phyloP scores from a whole-genome alignment of 139 green algal genomes.

The Picocystis salinarum region DNA sequence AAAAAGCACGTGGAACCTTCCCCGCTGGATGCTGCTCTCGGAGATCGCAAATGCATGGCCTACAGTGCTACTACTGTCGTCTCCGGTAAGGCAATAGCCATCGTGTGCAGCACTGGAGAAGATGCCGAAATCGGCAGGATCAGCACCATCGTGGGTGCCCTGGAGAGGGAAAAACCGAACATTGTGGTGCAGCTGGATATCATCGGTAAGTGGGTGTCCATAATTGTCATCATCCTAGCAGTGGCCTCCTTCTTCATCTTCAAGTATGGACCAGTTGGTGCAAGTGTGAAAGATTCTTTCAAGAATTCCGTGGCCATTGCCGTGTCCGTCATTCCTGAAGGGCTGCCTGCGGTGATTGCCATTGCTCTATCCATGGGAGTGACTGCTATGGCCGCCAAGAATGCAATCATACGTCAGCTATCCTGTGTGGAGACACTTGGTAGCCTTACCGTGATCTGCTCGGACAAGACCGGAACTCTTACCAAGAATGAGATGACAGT shows the following conservation, averaged over 20 bases:
- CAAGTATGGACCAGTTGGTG: too few relatives aligned
- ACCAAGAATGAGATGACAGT: conserved; percentile 35
- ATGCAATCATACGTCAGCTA: conserved; percentile 31
- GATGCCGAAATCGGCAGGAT: conserved; percentile 24
- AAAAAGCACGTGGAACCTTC: too few relatives aligned
- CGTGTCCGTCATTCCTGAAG: conserved; percentile 29
- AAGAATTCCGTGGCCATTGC: conserved; percentile 37
- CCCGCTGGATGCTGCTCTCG: too few relatives aligned
- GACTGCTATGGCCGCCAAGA: conserved; percentile 18
- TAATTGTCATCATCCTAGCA: conserved; percentile 15
- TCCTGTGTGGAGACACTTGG: conserved; percentile 24
- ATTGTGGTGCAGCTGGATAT: conserved; percentile 12
- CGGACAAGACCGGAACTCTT: conserved; percentile 29
- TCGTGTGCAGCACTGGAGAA: conserved; percentile 15
- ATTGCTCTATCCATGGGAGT: conserved; percentile 18
- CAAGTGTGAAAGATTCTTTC: too few relatives aligned
- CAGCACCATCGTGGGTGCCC: conserved; percentile 14
- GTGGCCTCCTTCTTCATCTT: conserved; percentile 24
- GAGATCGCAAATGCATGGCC: conserved; percentile 41
- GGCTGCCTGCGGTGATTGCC: conserved; percentile 24
- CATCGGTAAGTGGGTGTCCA: conserved; percentile 16
- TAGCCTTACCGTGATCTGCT: conserved; percentile 25
- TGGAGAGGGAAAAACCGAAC: conserved; percentile 13
- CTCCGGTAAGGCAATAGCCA: conserved; percentile 10
- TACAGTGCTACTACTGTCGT: conserved; percentile 56